Percentiles rank a stretch among this genome's conserved stretches.
Conservation (phyloP, 768 basidiomycete genomes). For the Arthromyces matolae region DNA sequence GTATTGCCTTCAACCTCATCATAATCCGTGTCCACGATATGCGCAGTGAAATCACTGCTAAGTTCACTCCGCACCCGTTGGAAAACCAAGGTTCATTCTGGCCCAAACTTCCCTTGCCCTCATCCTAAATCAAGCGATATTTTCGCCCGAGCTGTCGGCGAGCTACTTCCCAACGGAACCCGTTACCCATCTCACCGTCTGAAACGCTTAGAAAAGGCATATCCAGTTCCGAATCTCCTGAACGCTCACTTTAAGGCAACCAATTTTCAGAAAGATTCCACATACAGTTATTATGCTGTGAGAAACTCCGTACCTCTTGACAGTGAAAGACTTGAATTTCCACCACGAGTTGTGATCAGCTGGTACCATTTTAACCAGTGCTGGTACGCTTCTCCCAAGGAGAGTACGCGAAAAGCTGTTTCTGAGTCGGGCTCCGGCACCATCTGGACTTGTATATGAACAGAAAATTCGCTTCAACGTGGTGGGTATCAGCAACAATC, state of each 20-base stretch:
- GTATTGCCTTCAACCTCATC: background rate
- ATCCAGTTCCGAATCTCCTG: background rate
- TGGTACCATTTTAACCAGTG: background rate
- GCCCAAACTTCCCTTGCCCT: background rate
- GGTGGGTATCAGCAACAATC: background rate
- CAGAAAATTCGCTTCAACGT: no score
- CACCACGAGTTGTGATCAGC: no score
- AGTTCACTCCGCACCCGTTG: no score
- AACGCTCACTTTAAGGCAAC: no score
- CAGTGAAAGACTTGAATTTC: no score
- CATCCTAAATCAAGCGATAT: background rate
- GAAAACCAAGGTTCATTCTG: background rate
- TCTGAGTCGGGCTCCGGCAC: background rate
- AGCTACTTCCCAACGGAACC: no score
- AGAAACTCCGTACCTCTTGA: no score
- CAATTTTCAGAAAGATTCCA: no score
- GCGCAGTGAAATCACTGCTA: no score
- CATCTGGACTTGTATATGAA: background rate
- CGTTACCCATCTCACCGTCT: background rate
- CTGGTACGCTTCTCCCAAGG: no score
- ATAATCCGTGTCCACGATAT: background rate
- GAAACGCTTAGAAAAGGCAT: background rate
- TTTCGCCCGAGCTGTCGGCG: slow-evolving; percentile 1
- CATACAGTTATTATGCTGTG: no score
- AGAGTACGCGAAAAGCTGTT: no score